phyloP scores from a whole-genome alignment of 257 asterid species.

The Primulina huaijiensis region DNA sequence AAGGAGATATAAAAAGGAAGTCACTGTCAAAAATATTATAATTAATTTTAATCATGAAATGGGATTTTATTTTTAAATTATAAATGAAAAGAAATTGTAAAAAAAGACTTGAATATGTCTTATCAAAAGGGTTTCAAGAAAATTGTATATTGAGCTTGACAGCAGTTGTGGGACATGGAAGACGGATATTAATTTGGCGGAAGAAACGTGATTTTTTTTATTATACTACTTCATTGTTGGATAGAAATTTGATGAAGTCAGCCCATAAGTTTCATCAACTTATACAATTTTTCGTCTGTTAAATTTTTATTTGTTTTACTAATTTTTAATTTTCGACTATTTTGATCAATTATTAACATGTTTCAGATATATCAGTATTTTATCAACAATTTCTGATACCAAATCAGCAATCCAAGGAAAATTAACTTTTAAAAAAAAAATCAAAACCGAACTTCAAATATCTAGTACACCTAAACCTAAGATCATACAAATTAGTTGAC shows the following conservation, averaged over 20 bases:
- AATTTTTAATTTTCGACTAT: too few species aligned
- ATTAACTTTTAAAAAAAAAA: too few species aligned
- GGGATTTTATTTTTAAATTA: conserved; percentile 10
- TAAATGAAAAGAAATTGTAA: conserved; percentile 24
- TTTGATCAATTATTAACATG: too few species aligned
- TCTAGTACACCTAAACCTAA: too few species aligned
- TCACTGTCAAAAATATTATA: conserved; percentile 26
- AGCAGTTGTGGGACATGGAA: conserved; percentile 55
- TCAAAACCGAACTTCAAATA: too few species aligned
- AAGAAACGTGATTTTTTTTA: conserved; percentile 6
- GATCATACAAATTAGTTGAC: too few species aligned
- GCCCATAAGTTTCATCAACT: conserved; percentile 21
- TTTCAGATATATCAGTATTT: too few species aligned
- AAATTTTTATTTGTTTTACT: too few species aligned
- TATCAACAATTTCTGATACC: too few species aligned
- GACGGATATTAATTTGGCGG: conserved; percentile 71
- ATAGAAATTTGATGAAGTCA: conserved; percentile 16
- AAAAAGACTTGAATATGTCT: conserved; percentile 39
- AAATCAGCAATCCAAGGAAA: too few species aligned
- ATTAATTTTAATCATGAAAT: conserved; percentile 14
- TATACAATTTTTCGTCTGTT: too few species aligned
- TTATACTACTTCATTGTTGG: not conserved
- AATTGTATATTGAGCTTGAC: conserved; percentile 45
- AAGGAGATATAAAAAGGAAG: conserved; percentile 29
- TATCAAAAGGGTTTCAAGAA: conserved; percentile 30